phyloP scores from a whole-genome alignment of 805 yeast genomes.

The Saccharomycopsis javanensis region DNA sequence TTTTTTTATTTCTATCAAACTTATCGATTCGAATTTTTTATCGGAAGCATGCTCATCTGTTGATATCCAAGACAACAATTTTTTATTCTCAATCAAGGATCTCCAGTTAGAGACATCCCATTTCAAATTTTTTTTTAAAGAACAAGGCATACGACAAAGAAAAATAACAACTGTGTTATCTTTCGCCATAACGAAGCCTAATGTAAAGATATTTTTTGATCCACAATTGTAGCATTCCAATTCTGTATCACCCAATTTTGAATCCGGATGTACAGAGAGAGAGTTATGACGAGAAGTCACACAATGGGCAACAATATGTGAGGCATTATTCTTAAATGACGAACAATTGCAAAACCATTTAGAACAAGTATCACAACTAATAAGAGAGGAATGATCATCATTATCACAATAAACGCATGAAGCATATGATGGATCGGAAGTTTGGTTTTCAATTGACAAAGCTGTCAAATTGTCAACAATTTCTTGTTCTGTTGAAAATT shows the following conservation, averaged over 20 bases:
- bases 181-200: slow-evolving; percentile 85
- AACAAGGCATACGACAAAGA: slow-evolving; percentile 81
- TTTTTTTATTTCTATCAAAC: slow-evolving; percentile 55
- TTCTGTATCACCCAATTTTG: slow-evolving; percentile 78
- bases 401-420: slow-evolving; percentile 68
- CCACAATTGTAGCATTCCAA: slow-evolving; percentile 92
- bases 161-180: slow-evolving; percentile 79
- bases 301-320: slow-evolving; percentile 81
- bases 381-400: slow-evolving; percentile 51
- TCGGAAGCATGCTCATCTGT: slow-evolving; percentile 39
- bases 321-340: slow-evolving; percentile 41
- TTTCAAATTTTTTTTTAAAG: slow-evolving; percentile 59
- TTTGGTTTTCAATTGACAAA: neutral
- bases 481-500: neutral
- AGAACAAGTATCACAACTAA: slow-evolving; percentile 65
- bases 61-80: slow-evolving; percentile 75
- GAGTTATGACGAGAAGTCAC: slow-evolving; percentile 69
- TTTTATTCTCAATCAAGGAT: slow-evolving; percentile 70
- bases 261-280: slow-evolving; percentile 67
- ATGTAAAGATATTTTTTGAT: slow-evolving; percentile 60
- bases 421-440: neutral
- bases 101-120: slow-evolving; percentile 92
- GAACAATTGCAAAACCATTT: slow-evolving; percentile 88
- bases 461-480: neutral
- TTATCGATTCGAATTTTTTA: slow-evolving; percentile 40